Evolutionary conservation across 1,139 yeast species (phyloP), one percentile per base, ranked within the genome.

Genomic region (Meyerozyma sp.): DNA sequence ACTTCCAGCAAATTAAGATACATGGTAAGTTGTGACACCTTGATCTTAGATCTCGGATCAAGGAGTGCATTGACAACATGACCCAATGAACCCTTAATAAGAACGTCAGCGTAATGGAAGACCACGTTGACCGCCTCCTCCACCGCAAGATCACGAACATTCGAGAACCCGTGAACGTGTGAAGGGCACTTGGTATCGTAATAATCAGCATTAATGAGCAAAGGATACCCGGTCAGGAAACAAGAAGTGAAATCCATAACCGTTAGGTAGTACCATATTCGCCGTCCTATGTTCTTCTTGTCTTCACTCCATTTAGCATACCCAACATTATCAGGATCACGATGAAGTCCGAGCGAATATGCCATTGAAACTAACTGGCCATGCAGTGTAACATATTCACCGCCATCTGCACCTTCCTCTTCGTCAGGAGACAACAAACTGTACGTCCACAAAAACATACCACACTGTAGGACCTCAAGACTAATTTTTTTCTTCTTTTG

Each of bases 371-470:
- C 39, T 10, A 40, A 26, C n/a, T 16, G 32, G n/a, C 39, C 32
- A 13, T 36, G 26, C 29, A 41, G 32, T 6, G 18, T 25, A 10
- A 26, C 14, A 11, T 23, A 34, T n/a, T 40, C 42, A 13, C 42
- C 39, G 10, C 39, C 39, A 29, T 40, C 42, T n/a, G 35, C 39
- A 2, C 42, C 42, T 6, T 40, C 42, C 18, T 20, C 39, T 13
- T 40, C 42, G 18, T 40, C 42, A 5, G 42, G 42, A 13, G 42
- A 34, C 13, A 40, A 35, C 13, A 29, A 34, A 16, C 39, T 13
- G 34, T 40, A 40, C 10, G 39, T 40, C 27, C 42, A 23, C 16
- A 40, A 35, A 8, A 40, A 29, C 39, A 40, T 20, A 8, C 37
- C 42, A 14, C 36, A 27, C 20, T 40, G 42, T 7, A 40, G 20